A percentile compares a stretch with the other conserved stretches of the same genome.
Evolutionary conservation across 768 basidiomycete genomes (phyloP).

Genomic region (Porphyrellus cyaneotinctus): DNA sequence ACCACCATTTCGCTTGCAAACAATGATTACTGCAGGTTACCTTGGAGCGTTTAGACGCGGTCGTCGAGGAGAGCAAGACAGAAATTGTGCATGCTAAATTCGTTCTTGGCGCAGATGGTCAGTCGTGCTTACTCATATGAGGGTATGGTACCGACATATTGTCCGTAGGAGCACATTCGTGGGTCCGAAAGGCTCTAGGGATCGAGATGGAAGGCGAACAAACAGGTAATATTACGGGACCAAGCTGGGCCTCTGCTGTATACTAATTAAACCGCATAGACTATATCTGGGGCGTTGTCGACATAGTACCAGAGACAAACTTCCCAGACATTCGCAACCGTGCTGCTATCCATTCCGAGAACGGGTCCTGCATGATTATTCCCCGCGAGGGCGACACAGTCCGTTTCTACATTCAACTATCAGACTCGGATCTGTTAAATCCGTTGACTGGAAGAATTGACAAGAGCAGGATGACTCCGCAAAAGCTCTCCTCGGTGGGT

Average conservation of each 20-base stretch:
- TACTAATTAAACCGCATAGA: slow-evolving; percentile 36
- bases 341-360: slow-evolving; percentile 61
- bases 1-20: not conserved
- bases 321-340: slow-evolving; percentile 74
- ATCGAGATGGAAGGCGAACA: slow-evolving; percentile 47
- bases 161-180: slow-evolving; percentile 40
- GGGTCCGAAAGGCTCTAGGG: slow-evolving; percentile 43
- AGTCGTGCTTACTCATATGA: not conserved
- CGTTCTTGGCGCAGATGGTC: slow-evolving; percentile 36
- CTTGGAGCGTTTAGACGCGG: slow-evolving; percentile 21
- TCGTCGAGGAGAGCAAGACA: slow-evolving; percentile 28
- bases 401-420: slow-evolving; percentile 68
- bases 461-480: slow-evolving; percentile 46
- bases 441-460: slow-evolving; percentile 48
- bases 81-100: slow-evolving; percentile 34
- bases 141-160: not conserved
- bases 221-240: slow-evolving; percentile 31
- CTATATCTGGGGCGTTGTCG: slow-evolving; percentile 81
- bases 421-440: slow-evolving; percentile 43
- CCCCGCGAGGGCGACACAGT: slow-evolving; percentile 68
- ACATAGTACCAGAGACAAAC: slow-evolving; percentile 64
- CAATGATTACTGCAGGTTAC: slow-evolving; percentile 15
- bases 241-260: not conserved
- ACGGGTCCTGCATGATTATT: slow-evolving; percentile 69
- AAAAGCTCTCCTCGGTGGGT: slow-evolving; percentile 50